phyloP scores from a whole-genome alignment of 1,284 basidiomycete genomes.

The Cystobasidiaceae sp. region DNA sequence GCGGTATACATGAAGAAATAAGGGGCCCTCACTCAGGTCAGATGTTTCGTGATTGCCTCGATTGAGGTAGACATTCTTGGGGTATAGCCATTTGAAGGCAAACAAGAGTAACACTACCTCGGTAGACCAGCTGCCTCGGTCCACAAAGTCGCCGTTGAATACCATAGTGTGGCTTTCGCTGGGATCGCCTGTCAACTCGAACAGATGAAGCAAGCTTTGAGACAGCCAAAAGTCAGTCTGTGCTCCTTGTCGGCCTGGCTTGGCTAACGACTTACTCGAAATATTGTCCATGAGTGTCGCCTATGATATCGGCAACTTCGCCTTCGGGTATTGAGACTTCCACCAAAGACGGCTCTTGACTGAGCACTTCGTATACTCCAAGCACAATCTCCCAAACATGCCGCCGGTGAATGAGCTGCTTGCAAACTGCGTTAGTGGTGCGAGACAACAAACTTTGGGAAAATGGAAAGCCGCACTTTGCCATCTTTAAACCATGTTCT shows the following conservation, averaged over 20 bases:
- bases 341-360: constrained; percentile 75
- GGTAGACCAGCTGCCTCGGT: constrained; percentile 94
- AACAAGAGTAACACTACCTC: constrained; percentile 93
- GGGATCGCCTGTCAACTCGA: constrained; percentile 78
- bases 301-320: constrained; percentile 81
- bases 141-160: constrained; percentile 96
- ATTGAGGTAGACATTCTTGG: constrained; percentile 79
- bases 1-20: constrained; percentile 74
- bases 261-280: constrained; percentile 5
- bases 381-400: constrained; percentile 95
- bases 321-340: constrained; percentile 71
- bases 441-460: no score
- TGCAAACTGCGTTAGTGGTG: no score
- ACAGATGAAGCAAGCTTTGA: constrained; percentile 79
- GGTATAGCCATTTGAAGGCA: constrained; percentile 95
- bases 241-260: no score
- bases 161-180: constrained; percentile 73
- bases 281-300: constrained; percentile 71
- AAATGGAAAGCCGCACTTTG: no score
- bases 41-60: constrained; percentile 96
- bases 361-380: constrained; percentile 71
- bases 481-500: constrained; percentile 88
- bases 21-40: constrained; percentile 63
- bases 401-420: constrained; percentile 56
- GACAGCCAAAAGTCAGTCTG: no score